Evolutionary conservation across 371 early-diverging fungal genomes (phyloP).

Genomic region (Apophysomyces trapeziformis): DNA sequence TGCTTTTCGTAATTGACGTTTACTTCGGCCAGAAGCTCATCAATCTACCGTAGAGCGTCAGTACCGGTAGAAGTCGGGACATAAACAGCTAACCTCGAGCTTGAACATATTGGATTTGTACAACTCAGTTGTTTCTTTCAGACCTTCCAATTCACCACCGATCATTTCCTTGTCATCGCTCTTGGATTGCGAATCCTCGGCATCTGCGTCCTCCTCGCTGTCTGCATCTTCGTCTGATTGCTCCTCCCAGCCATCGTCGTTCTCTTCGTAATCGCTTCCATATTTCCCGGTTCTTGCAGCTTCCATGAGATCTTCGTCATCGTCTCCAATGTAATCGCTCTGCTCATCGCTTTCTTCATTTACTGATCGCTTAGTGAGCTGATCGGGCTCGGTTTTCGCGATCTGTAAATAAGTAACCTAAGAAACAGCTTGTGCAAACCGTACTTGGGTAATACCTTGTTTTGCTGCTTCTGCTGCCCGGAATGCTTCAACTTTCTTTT

Average conservation of each 20-base stretch:
- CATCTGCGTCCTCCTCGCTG: constrained; percentile 40
- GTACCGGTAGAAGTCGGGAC: neutral
- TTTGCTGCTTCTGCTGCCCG: neutral
- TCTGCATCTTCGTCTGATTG: constrained; percentile 45
- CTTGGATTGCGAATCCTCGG: constrained; percentile 24
- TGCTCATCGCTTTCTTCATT: constrained; percentile 12
- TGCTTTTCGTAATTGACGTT: constrained; percentile 66
- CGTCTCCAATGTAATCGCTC: constrained; percentile 24
- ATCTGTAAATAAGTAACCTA: neutral
- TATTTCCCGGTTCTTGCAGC: constrained; percentile 27
- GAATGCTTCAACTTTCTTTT: constrained; percentile 9
- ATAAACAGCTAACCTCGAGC: constrained; percentile 62
- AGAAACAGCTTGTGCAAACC: neutral
- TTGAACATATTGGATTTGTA: constrained; percentile 93
- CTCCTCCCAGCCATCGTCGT: constrained; percentile 45
- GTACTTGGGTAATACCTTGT: neutral
- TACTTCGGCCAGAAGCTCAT: constrained; percentile 83
- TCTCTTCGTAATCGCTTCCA: constrained; percentile 41
- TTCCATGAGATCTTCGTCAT: constrained; percentile 32
- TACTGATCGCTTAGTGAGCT: neutral
- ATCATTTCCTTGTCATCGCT: constrained; percentile 53
- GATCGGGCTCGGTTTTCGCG: neutral
- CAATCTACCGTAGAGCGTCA: constrained; percentile 55
- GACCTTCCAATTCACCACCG: constrained; percentile 84
- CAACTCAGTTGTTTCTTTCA: constrained; percentile 82